phyloP scores from a whole-genome alignment of 306 rosid genomes.

The Luffa acutangula region DNA sequence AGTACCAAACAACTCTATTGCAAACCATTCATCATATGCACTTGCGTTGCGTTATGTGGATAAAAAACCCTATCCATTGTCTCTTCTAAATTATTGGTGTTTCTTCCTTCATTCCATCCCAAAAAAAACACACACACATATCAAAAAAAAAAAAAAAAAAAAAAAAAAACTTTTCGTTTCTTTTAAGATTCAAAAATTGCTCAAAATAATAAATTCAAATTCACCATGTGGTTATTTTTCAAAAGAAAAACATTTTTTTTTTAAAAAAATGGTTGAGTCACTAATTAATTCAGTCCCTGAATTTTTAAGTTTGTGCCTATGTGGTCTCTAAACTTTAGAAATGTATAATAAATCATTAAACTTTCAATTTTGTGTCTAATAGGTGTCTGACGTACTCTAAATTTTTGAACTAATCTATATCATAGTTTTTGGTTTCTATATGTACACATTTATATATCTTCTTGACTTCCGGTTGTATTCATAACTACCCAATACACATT shows the following conservation, averaged over 20 bases:
- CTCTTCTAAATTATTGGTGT: conserved; percentile 2
- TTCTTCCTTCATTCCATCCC: neutral
- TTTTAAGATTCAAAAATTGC: neutral
- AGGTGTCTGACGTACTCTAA: no score
- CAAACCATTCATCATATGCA: neutral
- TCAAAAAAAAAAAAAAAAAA: neutral
- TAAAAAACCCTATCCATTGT: neutral
- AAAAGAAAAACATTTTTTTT: no score
- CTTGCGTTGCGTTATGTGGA: neutral
- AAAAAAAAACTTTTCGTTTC: neutral
- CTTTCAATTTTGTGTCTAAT: no score
- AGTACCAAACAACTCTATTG: neutral
- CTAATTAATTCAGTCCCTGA: no score
- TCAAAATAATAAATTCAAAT: neutral
- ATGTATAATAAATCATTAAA: no score
- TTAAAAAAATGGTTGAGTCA: no score
- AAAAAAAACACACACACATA: neutral
- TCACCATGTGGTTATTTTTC: neutral
- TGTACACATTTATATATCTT: no score
- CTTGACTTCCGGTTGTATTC: no score
- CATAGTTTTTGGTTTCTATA: no score
- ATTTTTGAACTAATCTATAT: no score
- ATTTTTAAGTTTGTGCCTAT: no score
- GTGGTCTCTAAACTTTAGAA: no score
- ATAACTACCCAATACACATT: neutral